Evolutionary conservation across 345 rosid species (phyloP), one percentile per base, ranked within the genome.

Genomic region (Lepidium africanum): DNA sequence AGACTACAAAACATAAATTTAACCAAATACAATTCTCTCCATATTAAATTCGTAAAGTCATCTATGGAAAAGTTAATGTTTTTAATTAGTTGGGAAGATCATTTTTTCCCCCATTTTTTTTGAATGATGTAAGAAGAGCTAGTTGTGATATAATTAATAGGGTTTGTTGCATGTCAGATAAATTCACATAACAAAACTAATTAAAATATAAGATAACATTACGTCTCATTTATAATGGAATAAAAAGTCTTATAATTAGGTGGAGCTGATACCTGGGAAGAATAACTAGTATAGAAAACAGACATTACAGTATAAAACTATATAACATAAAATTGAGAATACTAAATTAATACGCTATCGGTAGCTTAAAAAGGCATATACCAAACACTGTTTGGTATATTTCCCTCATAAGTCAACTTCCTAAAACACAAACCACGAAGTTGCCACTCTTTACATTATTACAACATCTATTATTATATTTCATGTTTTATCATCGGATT

Each of bases 341-440:
- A 64, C 32, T 53, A 21, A 21, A 46, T 50, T 30, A 1, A 57
- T 57, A 65, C 39, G 66, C 56, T 57, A 72, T 49, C 41, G 41
- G 47, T 53, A 32, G 59, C 59, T 39, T 16, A 45, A 36, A 42
- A 41, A 52, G 75, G 75, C 37, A 74, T 74, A 67, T 73, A 23
- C 77, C 63, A 41, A 25, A 25, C 15, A 43, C 42, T 51, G 72
- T 52, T 23, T 5, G 67, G 72, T 59, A 73, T 73, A 73, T 66
- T 12, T 58, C 72, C 47, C 13, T 59, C 72, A 12, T 41, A 67
- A 73, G 77, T 73, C 77, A 73, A 73, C 77, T 59, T 58, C 72
- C 23, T 40, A 73, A 36, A 42, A 73, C 27, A 50, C 33, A 63
- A 54, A 54, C 57, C 69, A 71, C 69, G 70, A 71, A 63, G 23